A percentile compares a stretch with the other conserved stretches of the same genome.
These are phyloP conservation scores for Dactylellina sp. DNA, from an alignment of 2,329 filamentous ascomycete species.

Conservation along the genomic window DNA sequence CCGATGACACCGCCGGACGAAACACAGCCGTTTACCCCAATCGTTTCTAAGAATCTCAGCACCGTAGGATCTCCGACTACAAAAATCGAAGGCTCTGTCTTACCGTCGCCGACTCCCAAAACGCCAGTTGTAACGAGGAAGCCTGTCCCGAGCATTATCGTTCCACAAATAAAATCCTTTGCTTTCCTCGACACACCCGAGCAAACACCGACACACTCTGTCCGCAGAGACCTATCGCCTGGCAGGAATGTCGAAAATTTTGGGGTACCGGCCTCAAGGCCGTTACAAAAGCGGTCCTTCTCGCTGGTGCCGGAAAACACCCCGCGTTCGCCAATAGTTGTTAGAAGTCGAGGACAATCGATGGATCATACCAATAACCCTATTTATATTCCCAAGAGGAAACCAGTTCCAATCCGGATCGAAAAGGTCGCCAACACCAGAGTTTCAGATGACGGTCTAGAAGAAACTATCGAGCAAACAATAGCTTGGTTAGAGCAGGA, in stretches of 20 bases:
- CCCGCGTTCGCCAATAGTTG: conserved; percentile 43
- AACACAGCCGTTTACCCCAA: conserved; percentile 28
- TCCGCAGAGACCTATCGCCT: conserved; percentile 48
- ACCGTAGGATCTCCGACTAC: conserved; percentile 39
- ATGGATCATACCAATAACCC: conserved; percentile 45
- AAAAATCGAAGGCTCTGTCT: conserved; percentile 29
- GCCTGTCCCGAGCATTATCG: conserved; percentile 46
- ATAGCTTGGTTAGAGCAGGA: conserved; percentile 50
- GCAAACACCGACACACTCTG: conserved; percentile 41
- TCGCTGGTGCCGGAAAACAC: conserved; percentile 50
- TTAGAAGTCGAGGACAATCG: conserved; percentile 47
- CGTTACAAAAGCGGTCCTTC: conserved; percentile 49
- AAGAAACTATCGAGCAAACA: conserved; percentile 50
- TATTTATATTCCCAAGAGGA: conserved; percentile 49
- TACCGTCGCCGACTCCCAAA: conserved; percentile 44
- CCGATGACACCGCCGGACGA: conserved; percentile 53
- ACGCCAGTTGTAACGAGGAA: conserved; percentile 43
- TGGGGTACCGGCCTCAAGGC: conserved; percentile 46
- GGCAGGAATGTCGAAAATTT: conserved; percentile 39
- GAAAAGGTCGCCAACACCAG: conserved; percentile 3
- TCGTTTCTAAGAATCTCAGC: conserved; percentile 2
- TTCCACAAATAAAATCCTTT: conserved; percentile 51
- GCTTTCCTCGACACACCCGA: conserved; percentile 50
- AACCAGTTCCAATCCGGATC: conserved; percentile 44
- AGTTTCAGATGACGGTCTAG: conserved; percentile 38